phyloP scores from a whole-genome alignment of 768 basidiomycete genomes.

The Leccinum sublutescens region DNA sequence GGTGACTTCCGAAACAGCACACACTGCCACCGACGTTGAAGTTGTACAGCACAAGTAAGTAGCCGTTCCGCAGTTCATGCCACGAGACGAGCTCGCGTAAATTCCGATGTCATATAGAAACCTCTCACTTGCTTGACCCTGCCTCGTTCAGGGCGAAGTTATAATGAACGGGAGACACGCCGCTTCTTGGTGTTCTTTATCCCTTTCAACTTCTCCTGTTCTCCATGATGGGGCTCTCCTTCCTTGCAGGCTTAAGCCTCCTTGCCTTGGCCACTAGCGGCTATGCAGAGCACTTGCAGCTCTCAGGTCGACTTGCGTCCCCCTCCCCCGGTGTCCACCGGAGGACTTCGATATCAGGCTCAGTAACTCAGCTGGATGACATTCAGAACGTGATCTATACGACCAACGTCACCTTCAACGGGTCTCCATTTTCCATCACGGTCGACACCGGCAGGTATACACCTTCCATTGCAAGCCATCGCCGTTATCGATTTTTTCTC shows the following conservation, averaged over 20 bases:
- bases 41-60: too few species aligned
- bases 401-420: conserved; percentile 42
- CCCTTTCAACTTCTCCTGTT: background rate
- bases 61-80: too few species aligned
- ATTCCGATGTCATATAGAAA: too few species aligned
- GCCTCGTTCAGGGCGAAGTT: background rate
- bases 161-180: background rate
- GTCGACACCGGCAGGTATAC: conserved; percentile 49
- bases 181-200: background rate
- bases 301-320: conserved; percentile 15
- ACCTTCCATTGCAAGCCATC: background rate
- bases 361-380: conserved; percentile 29
- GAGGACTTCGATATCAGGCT: conserved; percentile 25
- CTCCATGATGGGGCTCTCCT: conserved; percentile 20
- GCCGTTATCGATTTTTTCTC: background rate
- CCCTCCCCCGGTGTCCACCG: conserved; percentile 14
- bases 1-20: too few species aligned
- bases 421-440: conserved; percentile 30
- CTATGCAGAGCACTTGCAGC: conserved; percentile 14
- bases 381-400: conserved; percentile 35
- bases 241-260: conserved; percentile 7
- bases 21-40: too few species aligned
- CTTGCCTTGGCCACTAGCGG: conserved; percentile 6
- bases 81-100: too few species aligned
- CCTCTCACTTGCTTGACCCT: background rate